Conservation (phyloP, 2,329 filamentous ascomycete species). For the Boeremia exigua region DNA sequence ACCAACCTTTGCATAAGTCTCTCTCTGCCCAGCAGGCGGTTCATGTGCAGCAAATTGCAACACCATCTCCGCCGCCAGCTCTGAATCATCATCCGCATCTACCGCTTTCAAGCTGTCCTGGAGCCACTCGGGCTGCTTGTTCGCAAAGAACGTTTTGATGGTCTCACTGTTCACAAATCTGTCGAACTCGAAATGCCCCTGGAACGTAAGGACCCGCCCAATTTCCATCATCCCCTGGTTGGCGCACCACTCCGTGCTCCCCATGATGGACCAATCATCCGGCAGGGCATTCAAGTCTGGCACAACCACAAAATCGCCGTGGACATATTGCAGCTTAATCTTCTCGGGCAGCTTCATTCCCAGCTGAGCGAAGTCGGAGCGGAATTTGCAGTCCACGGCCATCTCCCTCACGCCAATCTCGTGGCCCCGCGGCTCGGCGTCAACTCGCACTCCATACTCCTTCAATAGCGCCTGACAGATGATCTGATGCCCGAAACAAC, state of each 20-base stretch:
- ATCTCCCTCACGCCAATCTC: conserved; percentile 38
- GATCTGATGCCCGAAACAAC: conserved; percentile 55
- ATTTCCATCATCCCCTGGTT: conserved; percentile 51
- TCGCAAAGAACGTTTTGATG: conserved; percentile 44
- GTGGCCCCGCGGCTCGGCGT: conserved; percentile 34
- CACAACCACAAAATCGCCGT: conserved; percentile 42
- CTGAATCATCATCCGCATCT: conserved; percentile 39
- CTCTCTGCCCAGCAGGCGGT: neutral
- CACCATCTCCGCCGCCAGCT: conserved; percentile 40
- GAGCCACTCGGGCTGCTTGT: conserved; percentile 29
- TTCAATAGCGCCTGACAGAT: conserved; percentile 49
- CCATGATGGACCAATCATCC: conserved; percentile 26
- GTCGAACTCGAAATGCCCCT: conserved; percentile 56
- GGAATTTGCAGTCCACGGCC: conserved; percentile 22
- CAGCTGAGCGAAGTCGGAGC: neutral
- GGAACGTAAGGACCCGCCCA: conserved; percentile 50
- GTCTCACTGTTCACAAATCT: conserved; percentile 50
- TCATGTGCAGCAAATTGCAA: conserved; percentile 40
- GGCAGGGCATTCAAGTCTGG: conserved; percentile 24
- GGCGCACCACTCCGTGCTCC: conserved; percentile 41
- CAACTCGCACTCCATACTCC: conserved; percentile 32
- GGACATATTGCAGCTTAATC: conserved; percentile 49
- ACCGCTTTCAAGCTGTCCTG: conserved; percentile 25
- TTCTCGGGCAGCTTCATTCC: conserved; percentile 9
- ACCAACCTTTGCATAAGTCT: conserved; percentile 9